Evolutionary conservation across 129 eudicot genomes (phyloP).

Genomic region (Lactuca saligna): DNA sequence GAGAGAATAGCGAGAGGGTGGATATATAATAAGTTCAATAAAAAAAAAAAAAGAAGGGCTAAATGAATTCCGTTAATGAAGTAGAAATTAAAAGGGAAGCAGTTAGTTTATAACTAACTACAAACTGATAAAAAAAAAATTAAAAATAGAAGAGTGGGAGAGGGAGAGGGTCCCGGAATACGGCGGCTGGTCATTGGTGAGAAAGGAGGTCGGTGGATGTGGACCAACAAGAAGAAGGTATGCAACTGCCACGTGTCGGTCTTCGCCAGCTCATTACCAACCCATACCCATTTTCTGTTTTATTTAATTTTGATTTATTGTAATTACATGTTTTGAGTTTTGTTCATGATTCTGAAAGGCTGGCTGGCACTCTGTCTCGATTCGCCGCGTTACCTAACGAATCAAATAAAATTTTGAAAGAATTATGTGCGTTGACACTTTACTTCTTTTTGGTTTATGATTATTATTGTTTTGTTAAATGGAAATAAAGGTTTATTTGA

Average conservation of each 20-base stretch:
- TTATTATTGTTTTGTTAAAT: neutral
- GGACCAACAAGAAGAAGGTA: neutral
- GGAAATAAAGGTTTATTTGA: too few relatives aligned
- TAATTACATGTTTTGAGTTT: neutral
- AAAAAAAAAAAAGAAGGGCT: too few relatives aligned
- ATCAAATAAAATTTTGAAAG: neutral
- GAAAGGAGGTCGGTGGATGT: neutral
- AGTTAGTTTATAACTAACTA: too few relatives aligned
- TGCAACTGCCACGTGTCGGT: constrained; percentile 9
- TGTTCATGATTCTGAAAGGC: constrained; percentile 4
- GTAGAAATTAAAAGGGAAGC: too few relatives aligned
- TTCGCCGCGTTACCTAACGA: constrained; percentile 12
- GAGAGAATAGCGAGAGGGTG: too few relatives aligned
- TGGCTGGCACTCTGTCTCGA: constrained; percentile 21
- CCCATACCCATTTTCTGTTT: constrained; percentile 10
- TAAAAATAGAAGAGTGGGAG: neutral
- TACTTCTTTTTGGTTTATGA: neutral
- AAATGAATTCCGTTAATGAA: too few relatives aligned
- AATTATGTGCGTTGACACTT: constrained; percentile 4
- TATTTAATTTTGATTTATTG: neutral
- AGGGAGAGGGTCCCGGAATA: neutral
- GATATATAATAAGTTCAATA: too few relatives aligned
- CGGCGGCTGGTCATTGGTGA: neutral
- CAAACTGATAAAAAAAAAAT: too few relatives aligned
- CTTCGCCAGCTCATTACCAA: constrained; percentile 16